phyloP scores from a whole-genome alignment of 495 filamentous ascomycete genomes.

The Astrothelium macrocarpum region DNA sequence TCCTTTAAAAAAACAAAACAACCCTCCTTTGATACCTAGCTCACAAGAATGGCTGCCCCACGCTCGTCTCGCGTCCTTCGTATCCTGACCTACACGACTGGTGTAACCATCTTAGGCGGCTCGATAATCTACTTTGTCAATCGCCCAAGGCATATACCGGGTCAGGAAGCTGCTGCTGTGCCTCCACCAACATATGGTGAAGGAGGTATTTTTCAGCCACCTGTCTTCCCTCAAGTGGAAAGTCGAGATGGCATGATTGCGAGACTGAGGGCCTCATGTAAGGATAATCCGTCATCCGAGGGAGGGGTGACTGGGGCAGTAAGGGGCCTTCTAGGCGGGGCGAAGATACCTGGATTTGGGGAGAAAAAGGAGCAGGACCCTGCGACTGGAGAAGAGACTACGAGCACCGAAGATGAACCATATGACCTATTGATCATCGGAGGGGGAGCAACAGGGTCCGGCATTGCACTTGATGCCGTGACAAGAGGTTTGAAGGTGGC shows the following conservation, averaged over 20 bases:
- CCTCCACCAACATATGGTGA: constrained; percentile 71
- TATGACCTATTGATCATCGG: constrained; percentile 93
- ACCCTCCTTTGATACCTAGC: not conserved
- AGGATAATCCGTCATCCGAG: constrained; percentile 42
- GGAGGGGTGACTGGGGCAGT: constrained; percentile 16
- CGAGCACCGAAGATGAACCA: constrained; percentile 29
- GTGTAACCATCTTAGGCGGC: constrained; percentile 46
- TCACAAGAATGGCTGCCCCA: constrained; percentile 48
- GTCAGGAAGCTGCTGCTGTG: constrained; percentile 66
- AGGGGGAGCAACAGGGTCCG: constrained; percentile 83
- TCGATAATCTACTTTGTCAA: constrained; percentile 68
- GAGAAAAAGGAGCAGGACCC: constrained; percentile 3
- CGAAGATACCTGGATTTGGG: constrained; percentile 24
- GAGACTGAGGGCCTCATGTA: constrained; percentile 1
- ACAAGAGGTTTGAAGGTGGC: constrained; percentile 90
- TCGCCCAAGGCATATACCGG: constrained; percentile 78
- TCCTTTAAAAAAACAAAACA: not conserved
- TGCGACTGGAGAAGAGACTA: constrained; percentile 30
- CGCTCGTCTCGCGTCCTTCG: constrained; percentile 45
- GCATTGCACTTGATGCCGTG: constrained; percentile 88
- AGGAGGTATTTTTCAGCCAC: constrained; percentile 68
- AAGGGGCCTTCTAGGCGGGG: constrained; percentile 14
- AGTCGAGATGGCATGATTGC: constrained; percentile 56
- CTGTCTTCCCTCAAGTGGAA: constrained; percentile 72
- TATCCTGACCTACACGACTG: constrained; percentile 53